Conservation (phyloP, 2,329 filamentous ascomycete genomes). For the Didymella lethalis region DNA sequence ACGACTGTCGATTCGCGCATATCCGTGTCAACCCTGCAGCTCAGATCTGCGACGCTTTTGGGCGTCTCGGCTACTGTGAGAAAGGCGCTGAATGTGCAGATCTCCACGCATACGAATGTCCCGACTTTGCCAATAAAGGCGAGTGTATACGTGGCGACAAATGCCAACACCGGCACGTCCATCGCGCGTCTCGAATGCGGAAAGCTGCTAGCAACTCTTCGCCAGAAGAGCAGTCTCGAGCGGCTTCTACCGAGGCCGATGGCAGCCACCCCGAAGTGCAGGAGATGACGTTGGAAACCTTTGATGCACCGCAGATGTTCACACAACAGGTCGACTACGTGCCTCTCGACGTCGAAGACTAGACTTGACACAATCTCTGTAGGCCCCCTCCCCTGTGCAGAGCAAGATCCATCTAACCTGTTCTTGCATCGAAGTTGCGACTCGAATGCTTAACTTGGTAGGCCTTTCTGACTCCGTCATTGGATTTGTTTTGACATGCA, state of each 20-base stretch:
- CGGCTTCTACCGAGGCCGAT: constrained; percentile 20
- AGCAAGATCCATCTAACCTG: constrained; percentile 25
- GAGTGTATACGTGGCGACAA: constrained; percentile 75
- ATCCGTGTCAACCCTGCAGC: constrained; percentile 78
- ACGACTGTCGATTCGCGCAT: constrained; percentile 87
- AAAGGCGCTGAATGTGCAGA: constrained; percentile 79
- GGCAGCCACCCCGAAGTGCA: constrained; percentile 5
- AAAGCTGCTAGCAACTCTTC: constrained; percentile 27
- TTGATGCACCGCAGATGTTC: constrained; percentile 31
- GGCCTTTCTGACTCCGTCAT: constrained; percentile 23
- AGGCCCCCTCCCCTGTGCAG: constrained; percentile 23
- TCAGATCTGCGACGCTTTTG: constrained; percentile 84
- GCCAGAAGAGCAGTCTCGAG: constrained; percentile 20
- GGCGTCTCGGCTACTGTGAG: constrained; percentile 85
- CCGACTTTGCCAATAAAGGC: constrained; percentile 92
- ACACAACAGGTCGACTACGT: constrained; percentile 45
- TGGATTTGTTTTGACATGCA: constrained; percentile 11
- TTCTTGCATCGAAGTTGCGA: constrained; percentile 22
- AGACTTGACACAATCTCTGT: constrained; percentile 12
- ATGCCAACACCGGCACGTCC: constrained; percentile 86
- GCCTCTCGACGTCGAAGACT: constrained; percentile 34
- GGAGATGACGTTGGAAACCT: not conserved
- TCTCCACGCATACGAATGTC: constrained; percentile 91
- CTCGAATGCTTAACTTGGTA: constrained; percentile 25
- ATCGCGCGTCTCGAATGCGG: constrained; percentile 53